Conservation (phyloP, 345 rosid species). For the Eucalyptus tenuipes region DNA sequence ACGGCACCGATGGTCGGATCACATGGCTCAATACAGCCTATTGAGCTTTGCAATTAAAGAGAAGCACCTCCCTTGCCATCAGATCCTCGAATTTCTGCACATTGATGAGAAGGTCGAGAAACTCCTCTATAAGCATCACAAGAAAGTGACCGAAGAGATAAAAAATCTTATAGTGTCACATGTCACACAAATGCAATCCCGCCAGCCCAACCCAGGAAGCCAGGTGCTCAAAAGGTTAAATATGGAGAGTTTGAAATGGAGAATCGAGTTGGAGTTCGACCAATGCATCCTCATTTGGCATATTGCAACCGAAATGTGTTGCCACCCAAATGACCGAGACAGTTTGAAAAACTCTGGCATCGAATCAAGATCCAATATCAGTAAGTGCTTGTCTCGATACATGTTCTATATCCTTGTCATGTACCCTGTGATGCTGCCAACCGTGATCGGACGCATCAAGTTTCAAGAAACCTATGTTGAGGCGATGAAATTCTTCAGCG, state of each 20-base stretch:
- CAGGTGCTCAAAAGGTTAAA: neutral
- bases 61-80: neutral
- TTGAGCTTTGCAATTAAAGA: neutral
- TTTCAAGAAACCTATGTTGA: no score
- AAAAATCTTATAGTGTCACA: neutral
- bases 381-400: neutral
- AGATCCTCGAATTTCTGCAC: neutral
- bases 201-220: no score
- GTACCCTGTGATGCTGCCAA: no score
- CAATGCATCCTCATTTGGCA: neutral
- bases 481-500: no score
- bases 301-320: neutral
- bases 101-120: neutral
- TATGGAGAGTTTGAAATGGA: neutral
- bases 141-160: neutral
- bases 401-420: neutral
- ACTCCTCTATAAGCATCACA: neutral
- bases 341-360: no score
- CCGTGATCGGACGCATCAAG: no score
- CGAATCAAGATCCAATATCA: neutral
- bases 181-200: neutral
- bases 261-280: neutral
- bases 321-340: neutral
- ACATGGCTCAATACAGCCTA: neutral
- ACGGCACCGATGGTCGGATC: neutral